phyloP scores from a whole-genome alignment of 2,329 filamentous ascomycete genomes.

The Fusarium annulatum region DNA sequence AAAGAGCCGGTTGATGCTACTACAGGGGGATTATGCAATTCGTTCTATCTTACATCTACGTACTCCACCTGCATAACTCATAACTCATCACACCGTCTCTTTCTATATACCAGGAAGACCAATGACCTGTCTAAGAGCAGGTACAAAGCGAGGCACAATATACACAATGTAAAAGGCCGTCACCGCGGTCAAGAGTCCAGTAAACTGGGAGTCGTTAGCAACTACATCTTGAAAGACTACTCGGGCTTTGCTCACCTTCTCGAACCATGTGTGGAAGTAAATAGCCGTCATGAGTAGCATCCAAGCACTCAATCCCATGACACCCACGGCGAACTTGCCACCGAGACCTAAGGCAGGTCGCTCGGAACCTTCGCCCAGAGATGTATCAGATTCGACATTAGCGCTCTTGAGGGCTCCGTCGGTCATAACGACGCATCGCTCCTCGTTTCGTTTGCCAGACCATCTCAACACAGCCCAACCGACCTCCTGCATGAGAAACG shows the following conservation, averaged over 20 bases:
- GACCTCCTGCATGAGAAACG: constrained; percentile 84
- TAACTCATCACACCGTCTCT: constrained; percentile 19
- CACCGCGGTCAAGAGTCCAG: constrained; percentile 62
- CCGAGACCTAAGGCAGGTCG: constrained; percentile 56
- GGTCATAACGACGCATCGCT: constrained; percentile 71
- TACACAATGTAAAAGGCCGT: constrained; percentile 62
- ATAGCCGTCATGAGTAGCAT: constrained; percentile 99
- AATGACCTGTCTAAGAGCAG: constrained; percentile 57
- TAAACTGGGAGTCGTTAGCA: constrained; percentile 57
- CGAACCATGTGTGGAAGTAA: constrained; percentile 98
- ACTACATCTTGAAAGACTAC: neutral
- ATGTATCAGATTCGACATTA: constrained; percentile 56
- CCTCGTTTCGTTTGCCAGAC: constrained; percentile 61
- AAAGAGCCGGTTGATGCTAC: neutral
- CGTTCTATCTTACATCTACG: constrained; percentile 16
- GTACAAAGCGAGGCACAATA: constrained; percentile 62
- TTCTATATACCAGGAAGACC: constrained; percentile 63
- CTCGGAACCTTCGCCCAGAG: constrained; percentile 40
- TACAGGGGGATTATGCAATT: constrained; percentile 1
- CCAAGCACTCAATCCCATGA: constrained; percentile 83
- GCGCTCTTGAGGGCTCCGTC: constrained; percentile 75
- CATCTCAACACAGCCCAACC: constrained; percentile 65
- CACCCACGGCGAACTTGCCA: constrained; percentile 67
- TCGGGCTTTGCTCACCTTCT: constrained; percentile 76
- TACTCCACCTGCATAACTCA: constrained; percentile 9